These are phyloP conservation scores for Geranium incanum DNA, from an alignment of 441 rosid genomes.

Conservation along the genomic window DNA sequence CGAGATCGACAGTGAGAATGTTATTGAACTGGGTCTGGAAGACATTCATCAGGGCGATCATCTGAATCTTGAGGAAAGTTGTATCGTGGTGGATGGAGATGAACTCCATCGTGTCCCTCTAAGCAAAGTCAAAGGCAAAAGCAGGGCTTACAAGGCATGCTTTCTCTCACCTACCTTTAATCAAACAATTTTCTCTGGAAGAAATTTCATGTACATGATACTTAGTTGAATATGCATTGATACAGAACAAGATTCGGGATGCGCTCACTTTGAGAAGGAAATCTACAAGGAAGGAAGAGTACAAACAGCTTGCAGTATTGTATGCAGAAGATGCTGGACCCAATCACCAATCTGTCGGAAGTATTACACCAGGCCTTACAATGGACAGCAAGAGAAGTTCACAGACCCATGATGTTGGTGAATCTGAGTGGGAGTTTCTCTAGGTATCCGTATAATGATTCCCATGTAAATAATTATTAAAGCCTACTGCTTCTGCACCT, in stretches of 20 bases:
- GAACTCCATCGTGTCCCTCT: constrained; percentile 34
- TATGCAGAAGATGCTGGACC: constrained; percentile 31
- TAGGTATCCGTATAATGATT: constrained; percentile 19
- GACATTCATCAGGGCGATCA: constrained; percentile 26
- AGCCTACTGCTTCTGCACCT: constrained; percentile 16
- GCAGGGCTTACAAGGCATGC: constrained; percentile 50
- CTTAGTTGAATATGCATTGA: constrained; percentile 15
- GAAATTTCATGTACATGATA: neutral
- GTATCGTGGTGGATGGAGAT: constrained; percentile 50
- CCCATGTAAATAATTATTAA: constrained; percentile 24
- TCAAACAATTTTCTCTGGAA: neutral
- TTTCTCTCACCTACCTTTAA: neutral
- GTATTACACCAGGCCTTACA: constrained; percentile 13
- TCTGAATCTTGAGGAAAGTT: constrained; percentile 49
- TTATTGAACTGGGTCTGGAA: constrained; percentile 24
- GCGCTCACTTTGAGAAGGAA: constrained; percentile 54
- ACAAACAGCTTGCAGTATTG: constrained; percentile 47
- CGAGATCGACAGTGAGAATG: constrained; percentile 16
- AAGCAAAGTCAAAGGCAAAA: constrained; percentile 28
- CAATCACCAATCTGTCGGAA: constrained; percentile 20
- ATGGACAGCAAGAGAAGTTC: constrained; percentile 19
- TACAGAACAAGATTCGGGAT: constrained; percentile 44
- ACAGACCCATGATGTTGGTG: constrained; percentile 21
- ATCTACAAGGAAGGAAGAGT: constrained; percentile 50
- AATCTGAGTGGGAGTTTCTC: constrained; percentile 66